Base-by-base conservation (phyloP, 257 asterid species). In the Datura wrightii region DNA sequence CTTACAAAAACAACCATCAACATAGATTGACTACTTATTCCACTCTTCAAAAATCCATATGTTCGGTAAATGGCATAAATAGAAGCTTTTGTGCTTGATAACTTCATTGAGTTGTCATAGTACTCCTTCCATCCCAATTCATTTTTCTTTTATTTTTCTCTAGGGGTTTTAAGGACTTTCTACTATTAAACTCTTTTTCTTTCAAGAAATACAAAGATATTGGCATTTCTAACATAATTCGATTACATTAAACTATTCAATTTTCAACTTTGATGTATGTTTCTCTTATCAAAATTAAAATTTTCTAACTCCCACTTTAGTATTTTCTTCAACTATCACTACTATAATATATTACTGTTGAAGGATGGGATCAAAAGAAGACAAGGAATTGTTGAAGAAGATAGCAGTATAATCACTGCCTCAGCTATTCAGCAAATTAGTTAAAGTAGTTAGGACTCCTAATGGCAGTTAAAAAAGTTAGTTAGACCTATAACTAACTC, bases 61-160 rank as follows among this genome's bases (percentile, higher is more conserved):
- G n/a, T 46, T 72, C 5, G 2, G 16, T 46, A 19, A 3, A 5
- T 9, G 15, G 11, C 41, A 13, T 46, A 44, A 5, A 34, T n/a
- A n/a, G 41, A 7, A 48, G 18, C n/a, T 24, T 48, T 74, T 74
- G n/a, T 74, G 18, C 59, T 48, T 7, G 44, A 74, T 3, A 19
- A 74, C n/a, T 24, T 13, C 37, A 24, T 74, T 24, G 7, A 74
- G 42, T 24, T 6, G 52, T 31, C 31, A 31, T 16, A 50, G 24
- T 76, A 10, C 59, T 19, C 59, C 19, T 19, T 72, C 60, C 81
- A 50, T 76, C 62, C 81, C 39, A 72, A 48, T 71, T 42, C 39
- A 14, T 39, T 19, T 19, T 19, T 6, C 8, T 39, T 67, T 67
- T 10, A 15, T 65, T 70, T 9, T 72, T 44, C 8, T 44, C 37